Conservation (phyloP, 768 basidiomycete genomes). For the Tremella fuciformis region DNA sequence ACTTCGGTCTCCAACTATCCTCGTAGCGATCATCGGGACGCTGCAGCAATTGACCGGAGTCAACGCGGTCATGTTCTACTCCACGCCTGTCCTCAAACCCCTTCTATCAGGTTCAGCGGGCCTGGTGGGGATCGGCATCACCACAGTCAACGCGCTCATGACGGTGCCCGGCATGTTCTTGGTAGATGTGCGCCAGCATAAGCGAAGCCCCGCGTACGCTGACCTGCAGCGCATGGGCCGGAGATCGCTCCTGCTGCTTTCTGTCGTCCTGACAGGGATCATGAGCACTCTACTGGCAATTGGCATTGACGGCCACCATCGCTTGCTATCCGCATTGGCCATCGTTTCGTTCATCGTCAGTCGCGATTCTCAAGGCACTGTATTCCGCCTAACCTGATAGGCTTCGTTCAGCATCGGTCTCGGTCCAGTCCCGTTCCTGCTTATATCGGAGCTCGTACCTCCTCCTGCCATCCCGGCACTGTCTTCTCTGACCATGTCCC, state of each 20-base stretch:
- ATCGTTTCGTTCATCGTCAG: conserved; percentile 74
- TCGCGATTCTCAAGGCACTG: conserved; percentile 14
- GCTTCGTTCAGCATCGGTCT: conserved; percentile 87
- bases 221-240: conserved; percentile 66
- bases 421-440: conserved; percentile 88
- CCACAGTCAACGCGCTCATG: conserved; percentile 70
- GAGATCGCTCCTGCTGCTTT: conserved; percentile 65
- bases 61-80: conserved; percentile 52
- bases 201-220: background rate
- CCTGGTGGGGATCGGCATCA: conserved; percentile 78
- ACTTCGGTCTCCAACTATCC: conserved; percentile 41
- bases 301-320: conserved; percentile 64
- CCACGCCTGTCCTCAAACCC: conserved; percentile 53
- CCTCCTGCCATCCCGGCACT: conserved; percentile 73
- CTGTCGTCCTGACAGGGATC: conserved; percentile 63
- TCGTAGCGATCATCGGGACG: conserved; percentile 38
- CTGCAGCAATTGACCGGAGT: conserved; percentile 47
- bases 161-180: conserved; percentile 80
- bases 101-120: conserved; percentile 75
- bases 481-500: conserved; percentile 69
- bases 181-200: conserved; percentile 65
- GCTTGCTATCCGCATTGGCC: conserved; percentile 65
- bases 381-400: conserved; percentile 11
- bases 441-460: conserved; percentile 86
- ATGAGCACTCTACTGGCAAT: conserved; percentile 69